Evolutionary conservation across 2,329 filamentous ascomycete species (phyloP), one percentile per base, ranked within the genome.

Genomic region (Annulohypoxylon truncatum): DNA sequence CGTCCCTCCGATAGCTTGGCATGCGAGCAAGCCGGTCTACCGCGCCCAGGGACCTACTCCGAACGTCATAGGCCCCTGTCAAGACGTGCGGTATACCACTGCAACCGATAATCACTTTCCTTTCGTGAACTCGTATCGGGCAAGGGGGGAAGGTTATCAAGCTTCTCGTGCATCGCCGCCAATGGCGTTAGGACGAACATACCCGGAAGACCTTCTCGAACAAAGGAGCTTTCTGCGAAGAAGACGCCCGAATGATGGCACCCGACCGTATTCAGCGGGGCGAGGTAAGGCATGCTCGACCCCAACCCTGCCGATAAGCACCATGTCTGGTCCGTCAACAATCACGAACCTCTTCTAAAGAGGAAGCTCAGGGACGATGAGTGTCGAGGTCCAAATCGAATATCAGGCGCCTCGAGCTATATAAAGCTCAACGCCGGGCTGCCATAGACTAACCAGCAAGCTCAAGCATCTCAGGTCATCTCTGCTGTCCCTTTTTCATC

Each of bases 41-140:
- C 61, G 63, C 63, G 47, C 58, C 64, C 56, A 69, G 62, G 46
- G 59, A 67, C 67, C 48, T 64, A 28, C 50, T 51, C 64, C 40
- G 61, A 66, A 61, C 55, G 57, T 48, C 67, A 70, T 64, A 48
- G 35, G 62, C 51, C 62, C 64, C 38, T 68, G 65, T 64, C 42
- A 66, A 65, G 69, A 54, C 70, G 67, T 71, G 66, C 64, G 62
- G 67, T 59, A 59, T 64, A 53, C 64, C 64, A 64, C 67, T 67
- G 69, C 61, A 62, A 48, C 55, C 60, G 59, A 58, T 56, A 72
- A 69, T 61, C 67, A 74, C 73, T 74, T 75, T 72, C 73, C 73
- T 70, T 67, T 71, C 68, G 68, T 64, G 68, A 62, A 66, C 59
- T 71, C 66, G 66, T 70, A 70, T 71, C 53, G 15, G 38, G 58